A percentile compares a stretch with the other conserved stretches of the same genome.
Evolutionary conservation across 441 rosid genomes (phyloP).

Genomic region (Daphne laureola): DNA sequence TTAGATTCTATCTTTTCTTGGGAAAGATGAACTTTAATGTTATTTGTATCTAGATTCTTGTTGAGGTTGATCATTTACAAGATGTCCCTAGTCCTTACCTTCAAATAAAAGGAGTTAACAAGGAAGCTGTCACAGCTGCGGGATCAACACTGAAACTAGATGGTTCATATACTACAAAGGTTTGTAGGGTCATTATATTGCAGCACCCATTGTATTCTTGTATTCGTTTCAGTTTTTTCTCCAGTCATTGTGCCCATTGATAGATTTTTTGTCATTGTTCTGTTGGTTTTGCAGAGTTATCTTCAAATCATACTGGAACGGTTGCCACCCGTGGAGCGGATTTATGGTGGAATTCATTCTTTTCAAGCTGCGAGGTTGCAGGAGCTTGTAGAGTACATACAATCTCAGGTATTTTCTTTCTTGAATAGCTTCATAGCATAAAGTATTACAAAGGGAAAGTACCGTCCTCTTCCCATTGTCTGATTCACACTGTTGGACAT

Average conservation of each 20-base stretch:
- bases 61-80: conserved; percentile 94
- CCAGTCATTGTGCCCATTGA: not conserved
- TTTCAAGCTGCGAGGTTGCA: conserved; percentile 84
- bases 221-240: not conserved
- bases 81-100: conserved; percentile 71
- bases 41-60: conserved; percentile 51
- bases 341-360: conserved; percentile 63
- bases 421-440: not conserved
- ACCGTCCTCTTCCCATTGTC: no score
- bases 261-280: conserved; percentile 3
- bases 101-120: conserved; percentile 94
- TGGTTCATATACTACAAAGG: conserved; percentile 97
- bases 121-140: conserved; percentile 90
- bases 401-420: conserved; percentile 65
- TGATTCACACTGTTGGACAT: no score
- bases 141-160: conserved; percentile 84
- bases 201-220: no score
- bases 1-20: conserved; percentile 6
- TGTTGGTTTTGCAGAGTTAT: conserved; percentile 51
- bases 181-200: conserved; percentile 19
- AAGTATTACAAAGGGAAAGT: no score
- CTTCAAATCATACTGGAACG: conserved; percentile 89
- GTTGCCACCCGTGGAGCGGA: conserved; percentile 61
- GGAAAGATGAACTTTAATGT: conserved; percentile 3
- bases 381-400: conserved; percentile 88